A percentile compares a stretch with the other conserved stretches of the same genome.
phyloP scores from a whole-genome alignment of 371 early-diverging fungal species.

The Choanephora cucurbitarum region DNA sequence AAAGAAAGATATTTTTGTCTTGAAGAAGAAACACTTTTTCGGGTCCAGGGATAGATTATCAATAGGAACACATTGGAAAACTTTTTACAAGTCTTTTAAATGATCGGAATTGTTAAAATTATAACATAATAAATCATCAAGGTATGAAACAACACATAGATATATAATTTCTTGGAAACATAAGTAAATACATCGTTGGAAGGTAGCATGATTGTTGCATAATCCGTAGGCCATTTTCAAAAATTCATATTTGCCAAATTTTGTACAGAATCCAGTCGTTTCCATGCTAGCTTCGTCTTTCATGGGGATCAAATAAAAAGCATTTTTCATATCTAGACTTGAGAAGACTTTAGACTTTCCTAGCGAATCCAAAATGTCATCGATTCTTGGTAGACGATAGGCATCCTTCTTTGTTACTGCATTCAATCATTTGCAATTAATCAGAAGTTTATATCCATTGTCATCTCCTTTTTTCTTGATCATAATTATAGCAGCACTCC shows the following conservation, averaged over 20 bases:
- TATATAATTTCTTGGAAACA: slow-evolving; percentile 24
- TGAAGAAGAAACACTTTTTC: slow-evolving; percentile 3
- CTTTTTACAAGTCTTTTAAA: not conserved
- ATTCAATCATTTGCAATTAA: slow-evolving; percentile 40
- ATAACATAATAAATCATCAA: slow-evolving; percentile 3
- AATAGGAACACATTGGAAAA: not conserved
- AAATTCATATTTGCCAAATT: slow-evolving; percentile 31
- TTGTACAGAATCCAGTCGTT: slow-evolving; percentile 48
- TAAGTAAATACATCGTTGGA: slow-evolving; percentile 36
- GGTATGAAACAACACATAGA: slow-evolving; percentile 3
- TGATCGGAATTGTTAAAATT: not conserved
- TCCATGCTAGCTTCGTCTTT: slow-evolving; percentile 23
- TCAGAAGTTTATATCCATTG: slow-evolving; percentile 29
- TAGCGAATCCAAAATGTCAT: slow-evolving; percentile 32
- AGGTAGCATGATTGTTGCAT: slow-evolving; percentile 33
- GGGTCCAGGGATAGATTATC: not conserved
- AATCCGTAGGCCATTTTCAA: slow-evolving; percentile 40
- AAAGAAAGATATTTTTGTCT: not conserved
- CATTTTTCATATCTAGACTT: slow-evolving; percentile 20
- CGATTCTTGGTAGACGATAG: slow-evolving; percentile 44
- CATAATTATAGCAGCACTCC: slow-evolving; percentile 42
- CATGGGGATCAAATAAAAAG: slow-evolving; percentile 41
- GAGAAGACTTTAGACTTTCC: slow-evolving; percentile 3
- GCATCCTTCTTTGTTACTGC: slow-evolving; percentile 35
- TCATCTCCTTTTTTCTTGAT: slow-evolving; percentile 41